Evolutionary conservation across 2,329 filamentous ascomycete species (phyloP).

Genomic region (Monascus ruber): DNA sequence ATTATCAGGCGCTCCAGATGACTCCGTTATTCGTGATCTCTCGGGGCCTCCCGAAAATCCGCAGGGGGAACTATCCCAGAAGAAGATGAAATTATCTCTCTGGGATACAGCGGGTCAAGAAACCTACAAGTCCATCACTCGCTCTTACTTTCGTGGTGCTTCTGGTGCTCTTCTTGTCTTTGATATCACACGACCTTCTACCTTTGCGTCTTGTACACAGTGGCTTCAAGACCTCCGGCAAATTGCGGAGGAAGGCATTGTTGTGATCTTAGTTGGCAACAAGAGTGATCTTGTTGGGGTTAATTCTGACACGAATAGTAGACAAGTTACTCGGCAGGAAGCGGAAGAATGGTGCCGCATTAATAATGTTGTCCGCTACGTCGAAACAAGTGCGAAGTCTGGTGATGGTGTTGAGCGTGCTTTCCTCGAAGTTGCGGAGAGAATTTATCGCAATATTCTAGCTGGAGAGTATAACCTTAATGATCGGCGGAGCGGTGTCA

Average conservation of each 20-base stretch:
- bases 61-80: conserved; percentile 34
- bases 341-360: conserved; percentile 78
- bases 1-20: conserved; percentile 3
- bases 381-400: conserved; percentile 92
- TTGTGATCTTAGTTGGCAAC: conserved; percentile 90
- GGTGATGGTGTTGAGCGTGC: conserved; percentile 89
- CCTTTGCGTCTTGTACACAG: conserved; percentile 77
- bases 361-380: conserved; percentile 84
- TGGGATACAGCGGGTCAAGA: conserved; percentile 98
- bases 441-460: conserved; percentile 95
- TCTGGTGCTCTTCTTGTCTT: conserved; percentile 77
- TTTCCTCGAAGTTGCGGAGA: conserved; percentile 84
- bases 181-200: conserved; percentile 76
- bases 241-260: conserved; percentile 91
- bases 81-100: conserved; percentile 85
- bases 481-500: conserved; percentile 83
- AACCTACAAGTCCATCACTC: conserved; percentile 91
- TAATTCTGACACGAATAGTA: conserved; percentile 37
- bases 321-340: conserved; percentile 71
- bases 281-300: conserved; percentile 68
- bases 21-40: conserved; percentile 14
- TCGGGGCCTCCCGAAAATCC: conserved; percentile 26
- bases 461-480: conserved; percentile 90
- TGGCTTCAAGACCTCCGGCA: conserved; percentile 91
- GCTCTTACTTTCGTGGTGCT: conserved; percentile 83